Percentiles rank a stretch among this genome's conserved stretches.
These are phyloP conservation scores for Rhynchosporium agropyri DNA, from an alignment of 2,329 filamentous ascomycete species.

Conservation along the genomic window DNA sequence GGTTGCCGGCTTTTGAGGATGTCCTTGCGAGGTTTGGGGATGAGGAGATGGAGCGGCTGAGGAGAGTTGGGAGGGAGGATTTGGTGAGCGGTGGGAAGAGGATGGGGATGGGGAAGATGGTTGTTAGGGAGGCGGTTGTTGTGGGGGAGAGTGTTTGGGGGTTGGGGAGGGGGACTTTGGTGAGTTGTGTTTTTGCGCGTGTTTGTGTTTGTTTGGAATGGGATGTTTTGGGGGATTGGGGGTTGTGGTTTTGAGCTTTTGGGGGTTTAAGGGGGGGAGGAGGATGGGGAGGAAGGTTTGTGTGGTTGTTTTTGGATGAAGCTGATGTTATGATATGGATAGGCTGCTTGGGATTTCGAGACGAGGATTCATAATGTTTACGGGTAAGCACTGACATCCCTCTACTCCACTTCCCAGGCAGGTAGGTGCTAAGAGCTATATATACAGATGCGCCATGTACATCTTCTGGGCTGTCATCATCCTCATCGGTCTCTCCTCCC, in stretches of 20 bases:
- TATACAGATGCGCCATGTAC: conserved; percentile 43
- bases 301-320: too few relatives aligned
- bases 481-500: conserved; percentile 44
- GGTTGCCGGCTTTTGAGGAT: not conserved
- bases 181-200: not conserved
- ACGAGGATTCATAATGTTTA: conserved; percentile 44
- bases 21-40: conserved; percentile 1
- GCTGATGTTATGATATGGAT: conserved; percentile 23
- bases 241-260: not conserved
- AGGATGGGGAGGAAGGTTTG: too few relatives aligned
- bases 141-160: not conserved
- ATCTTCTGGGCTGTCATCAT: conserved; percentile 48
- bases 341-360: conserved; percentile 45
- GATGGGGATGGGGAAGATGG: not conserved
- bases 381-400: conserved; percentile 21
- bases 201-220: not conserved
- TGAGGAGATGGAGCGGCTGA: not conserved
- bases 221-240: too few relatives aligned
- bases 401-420: too few relatives aligned
- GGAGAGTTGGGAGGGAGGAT: not conserved
- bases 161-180: conserved; percentile 7
- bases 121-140: conserved; percentile 2
- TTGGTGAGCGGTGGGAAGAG: not conserved
- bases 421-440: too few relatives aligned
- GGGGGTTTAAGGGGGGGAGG: too few relatives aligned